A percentile compares a stretch with the other conserved stretches of the same genome.
These are phyloP conservation scores for Phlyctochytrium bullatum DNA, from an alignment of 192 early-diverging fungal species.

Conservation along the genomic window DNA sequence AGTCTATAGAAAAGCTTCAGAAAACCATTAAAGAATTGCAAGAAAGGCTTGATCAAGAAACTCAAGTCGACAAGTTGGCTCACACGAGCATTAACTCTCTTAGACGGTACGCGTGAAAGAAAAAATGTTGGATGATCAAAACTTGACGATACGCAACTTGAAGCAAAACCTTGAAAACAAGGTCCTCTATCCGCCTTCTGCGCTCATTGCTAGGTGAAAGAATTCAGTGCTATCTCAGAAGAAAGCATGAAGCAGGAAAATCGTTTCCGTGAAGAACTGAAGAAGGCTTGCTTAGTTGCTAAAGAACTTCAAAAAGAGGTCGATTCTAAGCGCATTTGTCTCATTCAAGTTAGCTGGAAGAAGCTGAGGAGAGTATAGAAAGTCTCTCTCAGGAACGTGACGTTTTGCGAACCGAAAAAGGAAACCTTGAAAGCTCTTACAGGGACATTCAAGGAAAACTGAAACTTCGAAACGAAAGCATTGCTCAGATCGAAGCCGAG, in stretches of 20 bases:
- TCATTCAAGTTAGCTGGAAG: slow-evolving; percentile 29
- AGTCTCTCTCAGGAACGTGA: slow-evolving; percentile 38
- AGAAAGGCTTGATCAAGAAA: no score
- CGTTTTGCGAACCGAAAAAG: slow-evolving; percentile 44
- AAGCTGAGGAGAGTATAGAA: slow-evolving; percentile 31
- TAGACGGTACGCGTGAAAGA: slow-evolving; percentile 48
- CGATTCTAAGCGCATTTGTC: slow-evolving; percentile 4
- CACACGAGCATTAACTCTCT: neutral
- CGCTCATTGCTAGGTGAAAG: slow-evolving; percentile 21
- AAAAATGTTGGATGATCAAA: slow-evolving; percentile 62
- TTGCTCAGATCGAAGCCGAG: slow-evolving; percentile 53
- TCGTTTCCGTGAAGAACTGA: slow-evolving; percentile 13
- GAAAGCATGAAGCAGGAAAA: slow-evolving; percentile 31
- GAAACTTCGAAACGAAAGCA: slow-evolving; percentile 52
- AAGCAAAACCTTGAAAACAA: slow-evolving; percentile 60
- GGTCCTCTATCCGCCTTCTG: slow-evolving; percentile 19
- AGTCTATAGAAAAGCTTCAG: no score
- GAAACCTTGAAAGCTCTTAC: slow-evolving; percentile 38
- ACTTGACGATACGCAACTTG: slow-evolving; percentile 46
- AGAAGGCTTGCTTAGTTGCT: neutral
- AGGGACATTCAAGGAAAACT: slow-evolving; percentile 35
- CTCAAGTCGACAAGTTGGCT: no score
- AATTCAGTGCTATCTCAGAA: slow-evolving; percentile 36
- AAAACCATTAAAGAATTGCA: no score
- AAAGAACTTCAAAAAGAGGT: slow-evolving; percentile 32